Base-by-base conservation (phyloP, 176 grass and related monocot species). In the Zizania latifolia region DNA sequence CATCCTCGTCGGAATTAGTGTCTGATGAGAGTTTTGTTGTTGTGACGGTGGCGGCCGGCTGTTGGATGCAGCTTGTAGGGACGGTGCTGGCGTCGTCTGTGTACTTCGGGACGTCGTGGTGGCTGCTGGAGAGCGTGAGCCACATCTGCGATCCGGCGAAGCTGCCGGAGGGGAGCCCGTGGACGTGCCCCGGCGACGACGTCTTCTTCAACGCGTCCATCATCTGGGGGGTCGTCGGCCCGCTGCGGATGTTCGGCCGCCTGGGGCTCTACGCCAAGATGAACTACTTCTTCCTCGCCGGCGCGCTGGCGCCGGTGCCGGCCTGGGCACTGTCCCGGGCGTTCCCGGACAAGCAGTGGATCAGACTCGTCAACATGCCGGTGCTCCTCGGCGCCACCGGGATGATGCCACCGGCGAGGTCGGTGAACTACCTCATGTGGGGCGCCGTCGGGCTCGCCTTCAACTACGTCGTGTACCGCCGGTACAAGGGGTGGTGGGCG, bases 181-280 rank as follows among this genome's bases (percentile, higher is more conserved):
- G 88, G 94, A 97, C 94, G 44, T 97, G 94, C 71, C 94, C 94
- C 0, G 35, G 71, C 56, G 88, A 93, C 67, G 75, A 89, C 12
- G 90, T 98, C 37, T 97, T 97, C 77, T 97, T 74, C 71, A 91
- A 93, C 60, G 90, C 90, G 2, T 97, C 94, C 11, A 83, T 97
- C 44, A 93, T 97, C 48, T 97, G 94, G 94, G 90, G 94, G 37
- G 86, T 97, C 8, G 91, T 97, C 8, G 94, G 88, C 0, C 94
- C 94, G 2, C 33, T 57, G 24, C 88, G 88, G 6, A 97, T 97
- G 86, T 97, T 98, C 32, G 91, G 94, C 2, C 55, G 31, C 14
- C 75, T 85, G 15, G 89, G 89, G 16, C 40, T 60, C 57, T 94
- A 93, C 57, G 1, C 66, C 16, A 59, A 68, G 54, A 85, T 98